Conservation (phyloP, 768 basidiomycete species). For the Mycena belliarum region DNA sequence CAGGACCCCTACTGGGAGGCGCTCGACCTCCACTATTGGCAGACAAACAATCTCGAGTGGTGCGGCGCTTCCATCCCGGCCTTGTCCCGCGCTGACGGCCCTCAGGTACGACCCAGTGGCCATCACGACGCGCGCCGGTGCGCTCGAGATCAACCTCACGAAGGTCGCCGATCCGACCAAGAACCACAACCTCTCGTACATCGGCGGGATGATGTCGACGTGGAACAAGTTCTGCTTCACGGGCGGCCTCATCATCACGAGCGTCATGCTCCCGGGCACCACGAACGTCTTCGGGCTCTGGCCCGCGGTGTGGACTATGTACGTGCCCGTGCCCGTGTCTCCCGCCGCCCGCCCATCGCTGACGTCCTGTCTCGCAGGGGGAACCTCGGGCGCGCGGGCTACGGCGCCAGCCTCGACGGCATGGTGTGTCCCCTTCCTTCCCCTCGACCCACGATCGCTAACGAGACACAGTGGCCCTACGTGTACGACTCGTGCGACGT, state of each 20-base stretch:
- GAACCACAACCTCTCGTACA: conserved; percentile 6
- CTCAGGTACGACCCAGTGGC: conserved; percentile 80
- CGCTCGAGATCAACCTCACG: conserved; percentile 49
- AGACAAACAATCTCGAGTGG: conserved; percentile 80
- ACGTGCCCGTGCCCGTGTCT: too few species aligned
- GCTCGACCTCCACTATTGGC: conserved; percentile 78
- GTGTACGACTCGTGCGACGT: conserved; percentile 82
- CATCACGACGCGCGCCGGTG: conserved; percentile 68
- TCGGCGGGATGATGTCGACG: conserved; percentile 49
- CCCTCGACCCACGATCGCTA: neutral
- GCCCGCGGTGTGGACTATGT: conserved; percentile 86
- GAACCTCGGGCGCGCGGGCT: conserved; percentile 75
- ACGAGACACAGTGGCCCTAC: conserved; percentile 66
- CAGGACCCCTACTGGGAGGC: conserved; percentile 78
- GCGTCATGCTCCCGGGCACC: conserved; percentile 64
- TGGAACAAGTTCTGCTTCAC: conserved; percentile 74
- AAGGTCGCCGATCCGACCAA: neutral
- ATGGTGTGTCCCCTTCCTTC: conserved; percentile 42
- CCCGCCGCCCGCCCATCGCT: too few species aligned
- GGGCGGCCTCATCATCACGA: conserved; percentile 72
- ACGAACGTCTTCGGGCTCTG: conserved; percentile 68
- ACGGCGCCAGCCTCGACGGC: conserved; percentile 82
- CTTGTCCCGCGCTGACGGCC: too few species aligned
- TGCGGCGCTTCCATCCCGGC: too few species aligned
- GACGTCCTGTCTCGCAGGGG: too few species aligned